These are phyloP conservation scores for Solanum tarapatanum DNA, from an alignment of 257 asterid genomes.

Conservation along the genomic window DNA sequence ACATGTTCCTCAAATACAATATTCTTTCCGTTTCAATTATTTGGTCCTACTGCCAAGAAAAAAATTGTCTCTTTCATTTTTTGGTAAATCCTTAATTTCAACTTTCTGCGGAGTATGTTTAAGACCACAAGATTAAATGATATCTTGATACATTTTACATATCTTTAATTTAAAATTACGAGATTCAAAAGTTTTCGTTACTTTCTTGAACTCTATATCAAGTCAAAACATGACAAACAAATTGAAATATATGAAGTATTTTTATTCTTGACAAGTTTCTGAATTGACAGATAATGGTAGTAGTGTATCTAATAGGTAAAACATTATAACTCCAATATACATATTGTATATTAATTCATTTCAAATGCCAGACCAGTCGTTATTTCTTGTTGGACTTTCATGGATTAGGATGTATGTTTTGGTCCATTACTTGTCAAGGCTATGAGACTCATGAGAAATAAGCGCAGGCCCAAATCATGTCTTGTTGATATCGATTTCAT, in stretches of 20 bases:
- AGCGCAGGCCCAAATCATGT: background rate
- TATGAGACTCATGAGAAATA: background rate
- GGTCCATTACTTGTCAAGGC: background rate
- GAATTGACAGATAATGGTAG: too few species aligned
- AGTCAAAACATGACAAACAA: background rate
- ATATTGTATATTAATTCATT: background rate
- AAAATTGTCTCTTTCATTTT: background rate
- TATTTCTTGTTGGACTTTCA: background rate
- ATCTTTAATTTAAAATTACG: too few species aligned
- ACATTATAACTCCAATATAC: background rate
- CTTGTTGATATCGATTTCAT: background rate
- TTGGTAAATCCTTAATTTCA: background rate
- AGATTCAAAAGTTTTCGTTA: too few species aligned
- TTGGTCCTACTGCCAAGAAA: background rate
- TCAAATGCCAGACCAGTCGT: background rate
- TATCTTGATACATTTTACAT: too few species aligned
- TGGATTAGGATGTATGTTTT: background rate
- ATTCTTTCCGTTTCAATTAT: background rate
- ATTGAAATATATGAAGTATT: too few species aligned
- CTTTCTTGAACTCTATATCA: background rate
- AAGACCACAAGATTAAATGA: background rate
- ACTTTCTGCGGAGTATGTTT: background rate
- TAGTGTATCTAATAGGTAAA: background rate
- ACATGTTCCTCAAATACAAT: too few species aligned
- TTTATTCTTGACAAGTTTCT: too few species aligned